Evolutionary conservation across 352 stramenopile genomes (phyloP), one percentile per base, ranked within the genome.

Genomic region (Phytophthora sansomeana): DNA sequence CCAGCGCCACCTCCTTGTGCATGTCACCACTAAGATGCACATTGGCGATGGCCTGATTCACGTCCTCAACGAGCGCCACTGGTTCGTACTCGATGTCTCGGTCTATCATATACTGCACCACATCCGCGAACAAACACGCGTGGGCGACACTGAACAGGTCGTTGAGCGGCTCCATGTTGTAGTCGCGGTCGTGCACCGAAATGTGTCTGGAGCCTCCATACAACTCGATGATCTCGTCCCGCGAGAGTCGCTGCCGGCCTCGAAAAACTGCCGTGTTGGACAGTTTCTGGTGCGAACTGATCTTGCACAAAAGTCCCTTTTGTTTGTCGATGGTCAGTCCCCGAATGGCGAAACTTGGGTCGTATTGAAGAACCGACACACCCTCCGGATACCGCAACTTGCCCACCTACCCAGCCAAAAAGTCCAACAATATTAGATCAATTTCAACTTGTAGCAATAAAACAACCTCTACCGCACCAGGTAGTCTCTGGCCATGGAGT

Each of bases 251-350:
- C 43, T 97, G 70, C 17, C 92, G 81, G 13, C 95, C 95, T 48
- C 96, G 81, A 54, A 88, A 96, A 10, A 92, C 91, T 51, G 90
- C 81, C 35, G 69, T 86, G 63, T 85, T 78, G 28, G 76, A 88
- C 16, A 98, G 83, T 58, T 98, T 98, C 75, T 98, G 93, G 47
- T 96, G 97, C 52, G 96, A 97, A 24, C 89, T 97, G 57, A 98
- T 89, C 72, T 98, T 97, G 70, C 90, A 98, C 28, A 98, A 87
- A 72, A 97, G 86, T 4, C 93, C 93, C 43, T 93, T 97, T 63
- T 98, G 91, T 47, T 84, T 92, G 62, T 98, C 95, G 38, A 98
- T 97, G 28, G 95, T 96, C 21, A 98, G 76, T 0, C 95, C 92
- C 43, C 95, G 82, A 69, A 98, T 97, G 36, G 90, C 92, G 68